phyloP scores from a whole-genome alignment of 192 early-diverging fungal species.

The Coemansia sp. region DNA sequence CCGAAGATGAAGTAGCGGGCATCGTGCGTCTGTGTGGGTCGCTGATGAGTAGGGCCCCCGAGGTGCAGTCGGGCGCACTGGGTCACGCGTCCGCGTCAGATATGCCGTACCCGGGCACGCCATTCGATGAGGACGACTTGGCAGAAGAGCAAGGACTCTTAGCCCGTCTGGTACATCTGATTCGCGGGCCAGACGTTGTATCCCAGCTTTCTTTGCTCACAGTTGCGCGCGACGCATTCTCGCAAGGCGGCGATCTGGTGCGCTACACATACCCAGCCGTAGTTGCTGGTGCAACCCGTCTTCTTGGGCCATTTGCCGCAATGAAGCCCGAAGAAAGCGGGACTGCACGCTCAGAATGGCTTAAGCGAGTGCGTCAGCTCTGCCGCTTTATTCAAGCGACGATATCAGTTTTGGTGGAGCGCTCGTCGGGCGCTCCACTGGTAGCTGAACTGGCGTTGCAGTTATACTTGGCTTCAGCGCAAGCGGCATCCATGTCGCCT shows the following conservation, averaged over 20 bases:
- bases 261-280: slow-evolving; percentile 92
- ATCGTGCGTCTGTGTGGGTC: slow-evolving; percentile 43
- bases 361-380: slow-evolving; percentile 76
- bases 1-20: slow-evolving; percentile 44
- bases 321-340: slow-evolving; percentile 31
- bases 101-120: slow-evolving; percentile 14
- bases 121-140: slow-evolving; percentile 84
- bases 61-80: not conserved
- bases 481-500: slow-evolving; percentile 68
- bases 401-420: slow-evolving; percentile 71
- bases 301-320: slow-evolving; percentile 52
- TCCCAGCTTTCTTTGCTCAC: slow-evolving; percentile 83
- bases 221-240: slow-evolving; percentile 82
- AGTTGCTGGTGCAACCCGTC: slow-evolving; percentile 52
- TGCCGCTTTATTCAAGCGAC: slow-evolving; percentile 91
- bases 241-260: slow-evolving; percentile 88
- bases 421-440: slow-evolving; percentile 49
- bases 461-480: slow-evolving; percentile 84
- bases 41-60: slow-evolving; percentile 26
- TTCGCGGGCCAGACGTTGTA: slow-evolving; percentile 70
- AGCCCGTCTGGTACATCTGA: slow-evolving; percentile 78
- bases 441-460: slow-evolving; percentile 66
- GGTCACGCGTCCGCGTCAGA: slow-evolving; percentile 6
- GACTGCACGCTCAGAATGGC: slow-evolving; percentile 37
- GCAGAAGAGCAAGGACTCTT: slow-evolving; percentile 91